Evolutionary conservation across 2,329 filamentous ascomycete species (phyloP).

Genomic region (Mariannaea sp.): DNA sequence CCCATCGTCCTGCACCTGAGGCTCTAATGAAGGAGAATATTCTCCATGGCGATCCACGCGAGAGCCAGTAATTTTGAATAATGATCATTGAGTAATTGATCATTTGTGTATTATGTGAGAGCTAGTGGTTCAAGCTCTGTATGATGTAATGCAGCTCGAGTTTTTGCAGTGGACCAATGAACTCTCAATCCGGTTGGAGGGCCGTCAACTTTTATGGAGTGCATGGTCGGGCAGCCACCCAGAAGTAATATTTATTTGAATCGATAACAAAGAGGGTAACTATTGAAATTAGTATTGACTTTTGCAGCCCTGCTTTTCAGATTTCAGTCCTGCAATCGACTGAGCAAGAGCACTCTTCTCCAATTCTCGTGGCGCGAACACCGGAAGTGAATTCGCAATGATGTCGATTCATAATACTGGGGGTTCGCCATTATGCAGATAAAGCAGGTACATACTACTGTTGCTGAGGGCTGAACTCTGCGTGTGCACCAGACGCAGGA

Average conservation of each 20-base stretch:
- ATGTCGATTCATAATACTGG: too few relatives aligned
- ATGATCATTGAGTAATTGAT: slow-evolving; percentile 59
- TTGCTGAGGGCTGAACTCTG: too few relatives aligned
- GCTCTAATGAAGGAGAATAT: slow-evolving; percentile 80
- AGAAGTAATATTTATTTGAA: neutral
- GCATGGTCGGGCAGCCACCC: slow-evolving; percentile 1
- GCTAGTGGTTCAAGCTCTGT: neutral
- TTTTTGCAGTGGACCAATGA: neutral
- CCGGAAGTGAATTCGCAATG: too few relatives aligned
- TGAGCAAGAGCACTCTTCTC: neutral
- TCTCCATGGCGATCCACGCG: slow-evolving; percentile 68
- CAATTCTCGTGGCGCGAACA: too few relatives aligned
- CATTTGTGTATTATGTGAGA: slow-evolving; percentile 52
- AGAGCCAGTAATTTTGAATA: slow-evolving; percentile 63
- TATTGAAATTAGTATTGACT: neutral
- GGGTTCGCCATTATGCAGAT: too few relatives aligned
- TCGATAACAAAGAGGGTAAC: neutral
- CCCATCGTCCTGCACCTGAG: slow-evolving; percentile 75
- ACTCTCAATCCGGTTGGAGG: neutral
- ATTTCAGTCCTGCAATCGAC: neutral
- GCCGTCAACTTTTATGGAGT: slow-evolving; percentile 1
- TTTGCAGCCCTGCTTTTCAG: neutral
- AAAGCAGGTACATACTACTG: too few relatives aligned
- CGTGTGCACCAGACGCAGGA: too few relatives aligned
- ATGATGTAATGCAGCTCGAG: slow-evolving; percentile 32